These are phyloP conservation scores for Leishmania amazonensis DNA, from an alignment of 208 protist species.

Conservation along the genomic window DNA sequence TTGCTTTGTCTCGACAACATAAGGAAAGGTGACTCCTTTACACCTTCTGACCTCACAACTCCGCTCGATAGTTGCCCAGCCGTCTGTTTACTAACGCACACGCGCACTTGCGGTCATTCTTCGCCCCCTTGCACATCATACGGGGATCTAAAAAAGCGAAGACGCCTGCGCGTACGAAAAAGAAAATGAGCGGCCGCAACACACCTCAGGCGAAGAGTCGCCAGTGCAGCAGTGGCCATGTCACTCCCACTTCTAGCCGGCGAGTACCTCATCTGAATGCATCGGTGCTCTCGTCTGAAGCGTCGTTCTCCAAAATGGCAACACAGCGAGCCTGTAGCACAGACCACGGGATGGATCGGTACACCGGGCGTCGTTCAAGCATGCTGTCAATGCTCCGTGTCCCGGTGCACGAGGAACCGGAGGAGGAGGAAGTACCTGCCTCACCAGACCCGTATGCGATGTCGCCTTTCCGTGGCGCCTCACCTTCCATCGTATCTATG, in stretches of 20 bases:
- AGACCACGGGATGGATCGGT: not conserved
- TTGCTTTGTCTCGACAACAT: not conserved
- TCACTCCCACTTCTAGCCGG: not conserved
- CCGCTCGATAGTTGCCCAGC: not conserved
- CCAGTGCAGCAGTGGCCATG: not conserved
- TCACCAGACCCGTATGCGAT: not conserved
- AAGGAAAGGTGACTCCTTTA: not conserved
- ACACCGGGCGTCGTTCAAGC: conserved; percentile 10
- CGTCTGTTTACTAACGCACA: not conserved
- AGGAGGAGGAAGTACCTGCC: not conserved
- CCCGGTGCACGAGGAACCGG: conserved; percentile 15
- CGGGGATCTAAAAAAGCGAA: too few species aligned
- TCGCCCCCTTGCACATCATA: not conserved
- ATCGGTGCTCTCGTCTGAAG: not conserved
- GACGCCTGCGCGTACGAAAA: not conserved
- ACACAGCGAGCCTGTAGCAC: not conserved
- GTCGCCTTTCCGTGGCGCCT: conserved; percentile 7
- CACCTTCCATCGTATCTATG: conserved; percentile 18
- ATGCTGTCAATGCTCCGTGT: conserved; percentile 25
- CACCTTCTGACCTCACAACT: not conserved
- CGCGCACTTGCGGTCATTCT: not conserved
- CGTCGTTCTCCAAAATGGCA: not conserved
- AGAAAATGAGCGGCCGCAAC: conserved; percentile 6
- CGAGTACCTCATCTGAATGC: not conserved
- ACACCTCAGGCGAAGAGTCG: not conserved